Conservation (phyloP, 2,329 filamentous ascomycete genomes). For the Fusarium sp. region DNA sequence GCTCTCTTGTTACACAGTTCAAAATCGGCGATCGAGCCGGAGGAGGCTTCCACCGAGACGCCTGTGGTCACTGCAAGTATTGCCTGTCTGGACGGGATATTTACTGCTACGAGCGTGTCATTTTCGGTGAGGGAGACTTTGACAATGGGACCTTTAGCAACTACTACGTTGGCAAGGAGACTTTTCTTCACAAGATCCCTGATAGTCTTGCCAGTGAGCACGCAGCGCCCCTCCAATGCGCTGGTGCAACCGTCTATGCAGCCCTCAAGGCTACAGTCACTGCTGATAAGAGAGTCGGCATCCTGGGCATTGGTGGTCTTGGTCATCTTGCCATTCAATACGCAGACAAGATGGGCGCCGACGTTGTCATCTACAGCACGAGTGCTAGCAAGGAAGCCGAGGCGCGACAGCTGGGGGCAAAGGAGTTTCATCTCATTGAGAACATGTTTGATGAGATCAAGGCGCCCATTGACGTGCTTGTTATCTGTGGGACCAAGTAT, state of each 20-base stretch:
- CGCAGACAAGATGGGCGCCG: constrained; percentile 10
- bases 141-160: constrained; percentile 8
- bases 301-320: constrained; percentile 14
- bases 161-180: constrained; percentile 19
- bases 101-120: constrained; percentile 17
- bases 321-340: constrained; percentile 15
- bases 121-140: constrained; percentile 2
- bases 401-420: constrained; percentile 3
- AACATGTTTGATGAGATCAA: constrained; percentile 8
- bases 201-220: constrained; percentile 11
- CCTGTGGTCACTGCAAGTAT: constrained; percentile 15
- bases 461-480: constrained; percentile 15
- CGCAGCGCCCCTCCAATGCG: constrained; percentile 17
- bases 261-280: constrained; percentile 18
- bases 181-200: constrained; percentile 7
- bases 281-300: constrained; percentile 1
- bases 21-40: constrained; percentile 9
- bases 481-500: constrained; percentile 14
- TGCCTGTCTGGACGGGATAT: not conserved
- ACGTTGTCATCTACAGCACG: constrained; percentile 13
- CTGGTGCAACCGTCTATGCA: constrained; percentile 11
- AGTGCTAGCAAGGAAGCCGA: constrained; percentile 11
- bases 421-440: constrained; percentile 3
- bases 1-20: constrained; percentile 13
- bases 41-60: constrained; percentile 11